Evolutionary conservation across 768 basidiomycete species (phyloP), one percentile per base, ranked within the genome.

Genomic region (Rhodotorula toruloides): DNA sequence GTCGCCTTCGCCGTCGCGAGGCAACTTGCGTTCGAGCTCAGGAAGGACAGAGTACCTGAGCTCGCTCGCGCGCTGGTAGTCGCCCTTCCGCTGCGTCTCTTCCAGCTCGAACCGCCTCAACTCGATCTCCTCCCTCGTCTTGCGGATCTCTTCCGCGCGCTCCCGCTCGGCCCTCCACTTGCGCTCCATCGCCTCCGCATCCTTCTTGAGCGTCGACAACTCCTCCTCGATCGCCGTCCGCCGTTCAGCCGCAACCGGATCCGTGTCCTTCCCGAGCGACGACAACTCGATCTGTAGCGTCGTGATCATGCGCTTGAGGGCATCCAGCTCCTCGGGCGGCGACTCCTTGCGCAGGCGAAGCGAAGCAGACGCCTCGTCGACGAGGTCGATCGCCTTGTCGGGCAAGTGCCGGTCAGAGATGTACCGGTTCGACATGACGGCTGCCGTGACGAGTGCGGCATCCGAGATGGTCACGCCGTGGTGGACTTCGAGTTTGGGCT

Each of bases 261-360:
- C 72, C 32, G 25, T 54, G 46, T 93, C 90, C 55, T 94, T 80
- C 16, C 92, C 92, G 75, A 96, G 91, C 29, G 94, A 89, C 74
- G 92, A 91, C 21, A 96, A 85, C 74, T 96, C 89, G 31, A 96
- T 83, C 74, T 93, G 88, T 39, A 96, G 83, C 77, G 89, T 91
- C 25, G 62, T 61, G 47, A 67, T 63, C 57, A 83, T 84, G 27
- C 91, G 85, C 74, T 92, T 88, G 12, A 96, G 81, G 70, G 87
- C 86, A 77, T 97, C 93, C 72, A 96, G 88, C 6, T 83, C 87
- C 77, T 96, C 91, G 0, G 92, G 92, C 61, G 89, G 84, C 0
- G 91, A 96, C 79, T 98, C 93, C 44, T 90, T 86, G 37, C 89
- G 89, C 29, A 96, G 90, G 63, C 91, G 89, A 10, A 96, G 80